Base-by-base conservation (phyloP, 2,329 filamentous ascomycete species). In the Fusarium sp. region DNA sequence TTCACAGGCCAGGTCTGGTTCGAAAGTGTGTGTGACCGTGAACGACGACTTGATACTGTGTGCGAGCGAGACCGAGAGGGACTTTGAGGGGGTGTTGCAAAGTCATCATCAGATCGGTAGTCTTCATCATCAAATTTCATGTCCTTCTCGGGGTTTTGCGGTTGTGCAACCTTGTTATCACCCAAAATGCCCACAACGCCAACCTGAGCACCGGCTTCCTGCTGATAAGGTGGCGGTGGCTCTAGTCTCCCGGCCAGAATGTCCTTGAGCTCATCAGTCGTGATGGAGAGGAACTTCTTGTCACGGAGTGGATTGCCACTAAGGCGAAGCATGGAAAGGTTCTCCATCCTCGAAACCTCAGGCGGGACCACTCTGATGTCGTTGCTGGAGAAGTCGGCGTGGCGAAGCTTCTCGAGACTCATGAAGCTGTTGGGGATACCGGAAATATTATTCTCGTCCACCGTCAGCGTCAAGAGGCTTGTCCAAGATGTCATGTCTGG, bases 271-370 rank as follows among this genome's bases (percentile, higher is more conserved):
- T 97, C 93, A 16, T 95, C 93, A 0, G 94, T 95, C 25, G 89
- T 89, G 84, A 97, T 94, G 1, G 90, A 93, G 16, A 95, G 86
- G 75, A 97, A 95, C 80, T 95, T 98, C 80, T 93, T 95, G 80
- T 98, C 95, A 16, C 94, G 89, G 16, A 99, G 85, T 1, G 97
- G 97, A 78, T 99, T 99, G n/a, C 95, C 95, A 50, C 91, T 92
- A 35, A 99, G 86, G 6, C 92, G 91, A 47, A 98, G 88, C 80
- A 92, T 92, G 22, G 91, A 88, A 11, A 99, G 85, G 52, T 84
- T 91, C 7, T 94, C 91, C 95, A 98, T 98, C 29, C 90, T 85
- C 6, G 92, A 93, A 67, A 98, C 90, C 73, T 91, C 91, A 0
- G 94, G 88, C 33, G 97, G 94, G 9, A 99, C 82, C 14, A 90